These are phyloP conservation scores for Phialocephala sp. DNA, from an alignment of 2,329 filamentous ascomycete species.

Conservation along the genomic window DNA sequence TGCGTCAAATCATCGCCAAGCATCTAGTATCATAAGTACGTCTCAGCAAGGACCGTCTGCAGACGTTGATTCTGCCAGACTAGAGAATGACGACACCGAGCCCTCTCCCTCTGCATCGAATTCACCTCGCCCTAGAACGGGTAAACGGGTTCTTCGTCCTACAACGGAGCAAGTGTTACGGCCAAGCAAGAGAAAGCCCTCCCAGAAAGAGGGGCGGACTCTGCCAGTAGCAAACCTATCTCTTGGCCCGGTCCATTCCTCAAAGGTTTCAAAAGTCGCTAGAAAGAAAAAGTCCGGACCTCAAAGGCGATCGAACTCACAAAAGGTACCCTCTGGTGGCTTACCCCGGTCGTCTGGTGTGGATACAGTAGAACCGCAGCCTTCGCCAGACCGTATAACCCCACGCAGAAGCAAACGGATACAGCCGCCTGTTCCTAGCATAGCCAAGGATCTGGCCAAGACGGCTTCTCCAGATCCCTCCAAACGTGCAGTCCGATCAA, in stretches of 20 bases:
- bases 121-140: constrained; percentile 25
- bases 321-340: constrained; percentile 24
- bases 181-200: constrained; percentile 23
- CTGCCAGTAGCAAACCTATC: constrained; percentile 25
- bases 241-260: constrained; percentile 33
- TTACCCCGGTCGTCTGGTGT: constrained; percentile 23
- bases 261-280: constrained; percentile 32
- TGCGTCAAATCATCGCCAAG: constrained; percentile 27
- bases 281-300: constrained; percentile 25
- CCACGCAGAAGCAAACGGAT: constrained; percentile 32
- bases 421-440: constrained; percentile 21
- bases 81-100: constrained; percentile 26
- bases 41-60: constrained; percentile 23
- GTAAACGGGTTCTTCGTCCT: constrained; percentile 30
- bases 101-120: constrained; percentile 28
- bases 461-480: constrained; percentile 25
- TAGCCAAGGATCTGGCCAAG: constrained; percentile 27
- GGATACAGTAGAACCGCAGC: constrained; percentile 22
- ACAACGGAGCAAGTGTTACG: constrained; percentile 22
- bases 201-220: constrained; percentile 19
- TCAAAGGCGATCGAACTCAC: constrained; percentile 23
- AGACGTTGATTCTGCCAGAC: constrained; percentile 24
- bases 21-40: constrained; percentile 22
- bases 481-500: constrained; percentile 30
- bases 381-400: constrained; percentile 23